These are phyloP conservation scores for Suhomyces yuchorum DNA, from an alignment of 1,139 yeast species.

Conservation along the genomic window DNA sequence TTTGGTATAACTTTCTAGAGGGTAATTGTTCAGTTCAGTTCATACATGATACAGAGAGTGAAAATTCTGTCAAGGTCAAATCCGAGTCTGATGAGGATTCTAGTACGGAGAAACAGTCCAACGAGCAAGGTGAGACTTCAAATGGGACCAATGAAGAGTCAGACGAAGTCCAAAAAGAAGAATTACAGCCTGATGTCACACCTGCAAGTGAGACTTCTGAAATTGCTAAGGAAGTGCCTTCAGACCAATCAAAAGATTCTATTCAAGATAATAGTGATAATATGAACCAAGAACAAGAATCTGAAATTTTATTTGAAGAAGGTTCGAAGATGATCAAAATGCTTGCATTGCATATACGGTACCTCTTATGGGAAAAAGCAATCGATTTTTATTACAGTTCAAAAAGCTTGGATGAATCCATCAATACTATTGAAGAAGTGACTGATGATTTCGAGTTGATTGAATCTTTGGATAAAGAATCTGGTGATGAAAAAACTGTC, in stretches of 20 bases:
- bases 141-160: slow-evolving; percentile 5
- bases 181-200: not conserved
- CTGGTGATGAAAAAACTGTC: slow-evolving; percentile 20
- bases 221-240: not conserved
- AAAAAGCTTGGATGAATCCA: slow-evolving; percentile 31
- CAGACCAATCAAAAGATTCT: slow-evolving; percentile 7
- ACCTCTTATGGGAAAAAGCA: slow-evolving; percentile 74
- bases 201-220: slow-evolving; percentile 15
- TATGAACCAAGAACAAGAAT: slow-evolving; percentile 11
- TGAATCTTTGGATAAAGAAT: slow-evolving; percentile 32
- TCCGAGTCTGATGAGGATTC: not conserved
- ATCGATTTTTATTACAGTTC: slow-evolving; percentile 52
- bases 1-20: slow-evolving; percentile 58
- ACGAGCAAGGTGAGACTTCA: not conserved
- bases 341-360: slow-evolving; percentile 65
- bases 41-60: slow-evolving; percentile 14
- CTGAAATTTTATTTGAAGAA: slow-evolving; percentile 43
- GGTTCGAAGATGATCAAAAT: slow-evolving; percentile 53
- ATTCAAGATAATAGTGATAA: not conserved
- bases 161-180: not conserved
- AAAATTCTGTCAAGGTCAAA: slow-evolving; percentile 1
- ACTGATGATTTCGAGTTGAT: slow-evolving; percentile 43
- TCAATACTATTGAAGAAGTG: slow-evolving; percentile 34
- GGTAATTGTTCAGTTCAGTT: slow-evolving; percentile 51
- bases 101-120: not conserved